Base-by-base conservation (phyloP, 1,139 yeast genomes). In the Torulaspora pretoriensis region DNA sequence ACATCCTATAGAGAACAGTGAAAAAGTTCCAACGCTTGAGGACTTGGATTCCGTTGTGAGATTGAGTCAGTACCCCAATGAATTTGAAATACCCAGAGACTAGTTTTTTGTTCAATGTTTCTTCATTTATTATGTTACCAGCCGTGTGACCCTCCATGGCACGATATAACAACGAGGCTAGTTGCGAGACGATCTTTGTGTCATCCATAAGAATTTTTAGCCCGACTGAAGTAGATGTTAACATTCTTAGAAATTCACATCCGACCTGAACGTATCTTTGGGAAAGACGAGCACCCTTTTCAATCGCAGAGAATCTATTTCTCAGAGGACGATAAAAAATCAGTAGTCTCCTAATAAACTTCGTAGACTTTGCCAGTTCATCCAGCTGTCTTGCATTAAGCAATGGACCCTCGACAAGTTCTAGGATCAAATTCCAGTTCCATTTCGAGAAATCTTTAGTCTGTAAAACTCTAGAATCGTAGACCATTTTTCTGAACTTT, bases 281-380 rank as follows among this genome's bases (percentile, higher is more conserved):
- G 38, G 74, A 70, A 53, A 78, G 71, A 46, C 74, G 72, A 43
- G 77, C 70, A 28, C 80, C 70, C 46, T 73, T 69, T 34, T 73
- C 72, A 25, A 79, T 72, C 13, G 77, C 77, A 8, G 96, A 83
- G 63, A 88, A 92, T 47, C 96, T 69, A 58, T 82, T 81, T 63
- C 92, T 89, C 67, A 90, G 84, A 0, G 99, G 98, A 40, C 97
- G 73, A 61, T 82, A 92, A 61, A 92, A 94, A 2, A 96, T 85
- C 57, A 90, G 67, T 26, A 92, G 64, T 45, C 97, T 70, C 59
- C 92, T 90, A 64, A 90, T 74, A 57, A 92, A 88, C 58, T 89
- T 90, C 0, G 97, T 84, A 8, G 86, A 83, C 53, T 78, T 83
- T 31, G 81, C 71, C 0, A 85, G 70, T 50, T 92, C 98, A 26